A percentile compares a stretch with the other conserved stretches of the same genome.
These are phyloP conservation scores for Nakazawaea ishiwadae DNA, from an alignment of 805 yeast genomes.

Conservation along the genomic window DNA sequence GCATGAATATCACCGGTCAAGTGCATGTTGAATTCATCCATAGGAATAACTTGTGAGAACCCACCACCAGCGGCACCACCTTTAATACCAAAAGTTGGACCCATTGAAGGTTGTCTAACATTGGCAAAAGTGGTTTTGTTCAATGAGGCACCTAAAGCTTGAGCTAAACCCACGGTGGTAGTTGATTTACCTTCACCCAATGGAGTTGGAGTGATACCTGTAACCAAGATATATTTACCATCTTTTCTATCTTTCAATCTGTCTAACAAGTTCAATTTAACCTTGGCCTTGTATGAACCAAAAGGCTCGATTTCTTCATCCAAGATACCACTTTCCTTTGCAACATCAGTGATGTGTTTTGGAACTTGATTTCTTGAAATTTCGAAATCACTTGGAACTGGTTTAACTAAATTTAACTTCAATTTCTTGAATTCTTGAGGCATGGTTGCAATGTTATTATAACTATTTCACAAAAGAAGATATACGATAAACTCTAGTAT, in stretches of 20 bases:
- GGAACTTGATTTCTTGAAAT: conserved; percentile 89
- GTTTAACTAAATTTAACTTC: conserved; percentile 35
- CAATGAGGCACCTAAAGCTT: conserved; percentile 90
- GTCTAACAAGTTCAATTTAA: conserved; percentile 61
- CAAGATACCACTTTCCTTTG: conserved; percentile 76
- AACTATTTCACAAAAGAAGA: not conserved
- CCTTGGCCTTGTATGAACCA: conserved; percentile 89
- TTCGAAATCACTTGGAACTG: conserved; percentile 89
- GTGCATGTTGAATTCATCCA: conserved; percentile 98
- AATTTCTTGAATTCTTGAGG: conserved; percentile 29
- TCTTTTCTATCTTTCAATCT: conserved; percentile 60
- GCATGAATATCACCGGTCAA: conserved; percentile 98
- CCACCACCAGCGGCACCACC: conserved; percentile 99
- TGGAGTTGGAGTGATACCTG: conserved; percentile 98
- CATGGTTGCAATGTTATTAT: conserved; percentile 1
- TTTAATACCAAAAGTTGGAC: conserved; percentile 97
- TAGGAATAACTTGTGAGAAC: conserved; percentile 94
- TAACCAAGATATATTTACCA: conserved; percentile 87
- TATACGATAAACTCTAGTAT: not conserved
- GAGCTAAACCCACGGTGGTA: conserved; percentile 94
- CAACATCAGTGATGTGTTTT: conserved; percentile 70
- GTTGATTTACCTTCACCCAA: conserved; percentile 98
- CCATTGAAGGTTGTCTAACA: conserved; percentile 98
- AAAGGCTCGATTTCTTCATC: conserved; percentile 79
- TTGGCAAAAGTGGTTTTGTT: conserved; percentile 83